These are phyloP conservation scores for Rhodotorula kratochvilovae DNA, from an alignment of 768 basidiomycete genomes.

Conservation along the genomic window DNA sequence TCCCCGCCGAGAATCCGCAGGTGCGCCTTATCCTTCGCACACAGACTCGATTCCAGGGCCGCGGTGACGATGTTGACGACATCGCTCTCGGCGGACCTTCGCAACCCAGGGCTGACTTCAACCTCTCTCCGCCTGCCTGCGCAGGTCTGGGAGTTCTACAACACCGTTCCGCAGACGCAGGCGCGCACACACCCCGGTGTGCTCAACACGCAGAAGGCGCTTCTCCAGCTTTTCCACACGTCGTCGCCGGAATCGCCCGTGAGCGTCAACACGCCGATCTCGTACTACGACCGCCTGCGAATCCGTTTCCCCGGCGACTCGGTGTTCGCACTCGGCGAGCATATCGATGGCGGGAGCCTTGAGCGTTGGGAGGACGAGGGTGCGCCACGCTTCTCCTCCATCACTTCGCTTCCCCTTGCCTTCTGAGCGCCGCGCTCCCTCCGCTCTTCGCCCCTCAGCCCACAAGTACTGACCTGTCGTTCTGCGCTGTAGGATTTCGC, in stretches of 20 bases:
- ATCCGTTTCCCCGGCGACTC: conserved; percentile 68
- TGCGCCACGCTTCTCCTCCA: too few species aligned
- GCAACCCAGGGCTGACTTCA: neutral
- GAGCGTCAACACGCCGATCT: conserved; percentile 59
- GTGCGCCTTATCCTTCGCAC: neutral
- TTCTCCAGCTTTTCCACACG: conserved; percentile 37
- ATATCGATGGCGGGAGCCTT: conserved; percentile 61
- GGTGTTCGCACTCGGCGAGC: conserved; percentile 53
- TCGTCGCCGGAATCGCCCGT: conserved; percentile 52
- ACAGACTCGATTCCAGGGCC: too few species aligned
- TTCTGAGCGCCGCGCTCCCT: too few species aligned
- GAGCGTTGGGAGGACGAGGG: conserved; percentile 65
- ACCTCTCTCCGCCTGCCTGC: too few species aligned
- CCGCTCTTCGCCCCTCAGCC: too few species aligned
- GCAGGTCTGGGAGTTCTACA: conserved; percentile 73
- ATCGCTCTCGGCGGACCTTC: neutral
- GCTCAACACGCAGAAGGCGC: conserved; percentile 60
- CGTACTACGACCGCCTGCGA: conserved; percentile 70
- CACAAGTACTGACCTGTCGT: conserved; percentile 55
- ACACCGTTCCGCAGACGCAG: conserved; percentile 59
- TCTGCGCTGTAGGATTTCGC: neutral
- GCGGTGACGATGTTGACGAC: too few species aligned
- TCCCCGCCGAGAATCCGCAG: conserved; percentile 1
- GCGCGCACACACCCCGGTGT: conserved; percentile 65
- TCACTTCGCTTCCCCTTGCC: too few species aligned